These are phyloP conservation scores for Vitis hybrid DNA, from an alignment of 177 flowering plant species.

Conservation along the genomic window DNA sequence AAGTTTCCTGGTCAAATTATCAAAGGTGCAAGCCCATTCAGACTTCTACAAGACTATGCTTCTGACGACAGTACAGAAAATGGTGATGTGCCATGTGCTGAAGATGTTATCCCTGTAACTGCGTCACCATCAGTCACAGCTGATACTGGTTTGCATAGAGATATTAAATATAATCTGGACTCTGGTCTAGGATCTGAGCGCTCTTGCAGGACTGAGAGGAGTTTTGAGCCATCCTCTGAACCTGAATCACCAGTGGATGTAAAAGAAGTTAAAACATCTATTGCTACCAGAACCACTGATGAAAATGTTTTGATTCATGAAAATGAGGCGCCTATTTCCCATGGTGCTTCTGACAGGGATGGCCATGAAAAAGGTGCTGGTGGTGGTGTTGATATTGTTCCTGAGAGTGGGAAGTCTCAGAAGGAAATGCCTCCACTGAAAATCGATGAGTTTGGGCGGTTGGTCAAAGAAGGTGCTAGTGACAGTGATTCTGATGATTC, in stretches of 20 bases:
- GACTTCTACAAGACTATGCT: slow-evolving; percentile 61
- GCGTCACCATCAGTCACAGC: slow-evolving; percentile 16
- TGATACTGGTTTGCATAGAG: slow-evolving; percentile 14
- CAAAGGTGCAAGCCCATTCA: slow-evolving; percentile 48
- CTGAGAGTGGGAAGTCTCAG: slow-evolving; percentile 17
- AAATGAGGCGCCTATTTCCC: slow-evolving; percentile 9
- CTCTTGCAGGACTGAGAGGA: slow-evolving; percentile 15
- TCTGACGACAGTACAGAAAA: slow-evolving; percentile 62
- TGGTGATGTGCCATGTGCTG: slow-evolving; percentile 27
- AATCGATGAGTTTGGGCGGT: slow-evolving; percentile 89
- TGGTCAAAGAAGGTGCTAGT: slow-evolving; percentile 60
- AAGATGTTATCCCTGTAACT: slow-evolving; percentile 22
- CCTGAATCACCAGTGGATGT: slow-evolving; percentile 12
- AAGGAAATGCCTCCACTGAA: slow-evolving; percentile 29
- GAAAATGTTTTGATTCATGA: slow-evolving; percentile 11
- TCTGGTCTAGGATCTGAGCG: slow-evolving; percentile 13
- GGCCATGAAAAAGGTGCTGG: slow-evolving; percentile 15
- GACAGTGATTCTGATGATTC: slow-evolving; percentile 80
- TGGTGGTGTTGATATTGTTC: slow-evolving; percentile 20
- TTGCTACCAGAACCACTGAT: slow-evolving; percentile 11
- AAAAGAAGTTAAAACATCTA: slow-evolving; percentile 11
- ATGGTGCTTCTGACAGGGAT: slow-evolving; percentile 14
- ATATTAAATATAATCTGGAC: slow-evolving; percentile 17
- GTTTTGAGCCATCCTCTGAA: slow-evolving; percentile 1
- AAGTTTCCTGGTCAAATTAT: slow-evolving; percentile 20